Base-by-base conservation (phyloP, 345 rosid genomes). In the Iberis pinnata region DNA sequence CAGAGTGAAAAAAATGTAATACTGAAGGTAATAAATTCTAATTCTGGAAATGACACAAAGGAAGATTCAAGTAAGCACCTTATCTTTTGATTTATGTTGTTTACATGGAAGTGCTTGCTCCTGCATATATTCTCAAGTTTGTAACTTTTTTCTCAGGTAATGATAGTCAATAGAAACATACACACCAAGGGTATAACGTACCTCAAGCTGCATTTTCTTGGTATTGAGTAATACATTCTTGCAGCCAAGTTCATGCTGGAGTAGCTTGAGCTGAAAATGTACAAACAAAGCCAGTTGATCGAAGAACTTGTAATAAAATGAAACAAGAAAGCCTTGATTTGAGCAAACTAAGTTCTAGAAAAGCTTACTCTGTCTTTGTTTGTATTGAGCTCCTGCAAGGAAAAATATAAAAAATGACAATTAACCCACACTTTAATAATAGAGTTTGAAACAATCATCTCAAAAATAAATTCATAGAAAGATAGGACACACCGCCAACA, bases 181-280 rank as follows among this genome's bases (percentile, higher is more conserved):
- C 6, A 24, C 13, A 22, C 33, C 4, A 19, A 17, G 17, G 38
- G 6, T 13, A 46, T 60, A 60, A 40, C 72, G 43, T 53, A 43
- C 67, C 67, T 68, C 63, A 24, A 13, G 62, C 40, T 49, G 67
- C 43, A 5, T 42, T 48, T 47, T 67, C 56, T 35, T 68, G 43
- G 69, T 75, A 11, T 55, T 39, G 42, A 72, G 75, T 70, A 79
- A 52, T 37, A 67, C 73, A 56, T 69, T 76, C 68, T 71, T 81
- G 70, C 86, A 83, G 35, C 81, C 83, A 55, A 86, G 75, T 60
- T 86, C 95, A 70, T 86, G 95, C 43, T 76, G 75, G 65, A 79
- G 82, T 47, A 53, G 65, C 74, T 67, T 76, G 37, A 83, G 74
- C 92, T 86, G 75, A 49, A 56, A 66, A 47, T 15, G 24, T 46